Evolutionary conservation across 371 early-diverging fungal genomes (phyloP), one percentile per base, ranked within the genome.

Genomic region (Coemansia sp.): DNA sequence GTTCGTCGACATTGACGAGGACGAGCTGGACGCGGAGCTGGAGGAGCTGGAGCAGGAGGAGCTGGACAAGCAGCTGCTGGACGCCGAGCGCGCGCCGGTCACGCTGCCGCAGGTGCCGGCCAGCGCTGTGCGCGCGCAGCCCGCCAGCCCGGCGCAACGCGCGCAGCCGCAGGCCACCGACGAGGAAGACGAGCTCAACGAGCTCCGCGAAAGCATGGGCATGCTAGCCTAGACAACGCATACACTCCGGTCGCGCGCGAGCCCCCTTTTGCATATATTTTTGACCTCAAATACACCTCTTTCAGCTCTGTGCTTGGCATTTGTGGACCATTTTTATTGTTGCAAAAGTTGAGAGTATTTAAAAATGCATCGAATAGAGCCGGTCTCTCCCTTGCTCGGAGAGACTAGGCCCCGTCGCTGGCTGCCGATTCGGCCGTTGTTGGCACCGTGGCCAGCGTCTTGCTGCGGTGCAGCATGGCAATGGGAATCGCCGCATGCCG

Each of bases 41-140:
- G 97, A 96, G 67, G 87, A 86, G 68, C 81, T 98, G 47, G 97
- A 96, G 73, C 95, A 96, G 83, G 94, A 94, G 74, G 91, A 93
- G 63, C 76, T 96, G 63, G 94, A 96, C 78, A 84, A 83, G 51
- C 85, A 90, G 81, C 86, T 98, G 73, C 80, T 94, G 57, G 88
- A 88, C 48, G 90, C 90, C 6, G 85, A 87, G 59, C 72, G 45
- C 16, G 63, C 67, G 11, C 67, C 67, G 3, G 57, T 72, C 14
- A 32, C 63, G 1, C 36, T 72, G 64, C 72, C 72, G 3, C 38
- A 47, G 35, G 41, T 54, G 16, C 63, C 64, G 1, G 55, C 41
- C 5, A 13, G 49, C 0, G 3, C 65, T 2, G 56, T 63, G 8
- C 34, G 32, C 14, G 31, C 13, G 2, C 62, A 50, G 43, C 62